Evolutionary conservation across 208 protist species (phyloP).

Genomic region (Leptomonas pyrrhocoris): DNA sequence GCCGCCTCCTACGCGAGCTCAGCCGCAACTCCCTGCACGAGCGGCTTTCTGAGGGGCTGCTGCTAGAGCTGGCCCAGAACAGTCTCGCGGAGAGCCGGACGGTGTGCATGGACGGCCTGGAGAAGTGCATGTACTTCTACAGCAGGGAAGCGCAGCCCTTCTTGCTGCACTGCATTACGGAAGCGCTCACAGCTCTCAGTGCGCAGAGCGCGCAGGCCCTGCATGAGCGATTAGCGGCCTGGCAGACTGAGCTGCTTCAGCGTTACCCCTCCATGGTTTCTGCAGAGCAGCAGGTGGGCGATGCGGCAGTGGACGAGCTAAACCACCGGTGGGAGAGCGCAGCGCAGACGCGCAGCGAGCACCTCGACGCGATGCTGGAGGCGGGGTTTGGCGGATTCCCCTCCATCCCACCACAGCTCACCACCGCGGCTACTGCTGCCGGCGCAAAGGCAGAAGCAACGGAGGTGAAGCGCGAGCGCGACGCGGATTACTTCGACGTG

Average conservation of each 20-base stretch:
- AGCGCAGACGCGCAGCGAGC: constrained; percentile 10
- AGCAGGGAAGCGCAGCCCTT: constrained; percentile 72
- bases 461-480: constrained; percentile 55
- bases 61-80: constrained; percentile 61
- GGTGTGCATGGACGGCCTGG: constrained; percentile 68
- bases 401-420: constrained; percentile 24
- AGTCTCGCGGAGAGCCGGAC: constrained; percentile 32
- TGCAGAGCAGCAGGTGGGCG: constrained; percentile 1
- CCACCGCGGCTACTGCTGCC: background rate
- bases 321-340: constrained; percentile 22
- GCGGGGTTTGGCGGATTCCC: constrained; percentile 28
- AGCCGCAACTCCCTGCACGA: constrained; percentile 88
- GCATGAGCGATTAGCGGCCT: constrained; percentile 39
- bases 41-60: constrained; percentile 64
- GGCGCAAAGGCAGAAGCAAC: constrained; percentile 22
- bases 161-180: constrained; percentile 46
- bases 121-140: constrained; percentile 89
- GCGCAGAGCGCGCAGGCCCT: background rate
- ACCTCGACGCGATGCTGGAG: constrained; percentile 32
- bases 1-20: constrained; percentile 79
- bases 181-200: constrained; percentile 22
- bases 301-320: constrained; percentile 11
- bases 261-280: constrained; percentile 28
- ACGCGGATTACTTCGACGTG: constrained; percentile 60
- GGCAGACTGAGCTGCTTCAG: constrained; percentile 45